These are phyloP conservation scores for Globisporangium cylindrosporum DNA, from an alignment of 352 stramenopile genomes.

Conservation along the genomic window DNA sequence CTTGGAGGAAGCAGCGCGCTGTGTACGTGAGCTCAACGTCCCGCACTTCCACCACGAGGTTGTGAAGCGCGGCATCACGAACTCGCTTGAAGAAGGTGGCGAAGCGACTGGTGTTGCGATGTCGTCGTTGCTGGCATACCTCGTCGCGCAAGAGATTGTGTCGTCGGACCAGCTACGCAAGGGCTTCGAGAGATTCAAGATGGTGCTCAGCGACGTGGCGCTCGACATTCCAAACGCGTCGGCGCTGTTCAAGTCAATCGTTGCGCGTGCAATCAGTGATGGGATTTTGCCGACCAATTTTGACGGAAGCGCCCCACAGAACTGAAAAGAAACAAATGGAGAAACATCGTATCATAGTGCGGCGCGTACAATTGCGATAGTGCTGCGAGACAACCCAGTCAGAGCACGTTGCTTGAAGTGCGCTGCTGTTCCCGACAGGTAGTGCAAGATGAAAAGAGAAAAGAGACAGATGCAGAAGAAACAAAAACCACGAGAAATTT, in stretches of 20 bases:
- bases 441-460: not conserved
- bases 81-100: constrained; percentile 49
- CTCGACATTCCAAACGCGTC: constrained; percentile 67
- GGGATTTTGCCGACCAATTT: constrained; percentile 46
- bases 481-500: not conserved
- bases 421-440: not conserved
- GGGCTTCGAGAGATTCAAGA: constrained; percentile 80
- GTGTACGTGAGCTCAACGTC: constrained; percentile 93
- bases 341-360: constrained; percentile 8
- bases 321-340: constrained; percentile 9
- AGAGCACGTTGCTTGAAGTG: not conserved
- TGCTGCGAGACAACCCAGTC: not conserved
- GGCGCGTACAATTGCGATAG: not conserved
- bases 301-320: constrained; percentile 29
- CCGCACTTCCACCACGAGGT: constrained; percentile 98
- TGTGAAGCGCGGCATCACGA: constrained; percentile 76
- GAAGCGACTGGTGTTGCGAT: constrained; percentile 51
- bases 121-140: constrained; percentile 73
- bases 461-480: not conserved
- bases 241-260: constrained; percentile 40
- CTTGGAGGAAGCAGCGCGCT: constrained; percentile 93
- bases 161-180: constrained; percentile 64
- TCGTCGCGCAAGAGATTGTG: constrained; percentile 64
- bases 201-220: constrained; percentile 57
- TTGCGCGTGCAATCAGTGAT: constrained; percentile 43